Percentiles rank a stretch among this genome's conserved stretches.
These are phyloP conservation scores for Bolboschoenus planiculmis DNA, from an alignment of 176 grass and related monocot species.

Conservation along the genomic window DNA sequence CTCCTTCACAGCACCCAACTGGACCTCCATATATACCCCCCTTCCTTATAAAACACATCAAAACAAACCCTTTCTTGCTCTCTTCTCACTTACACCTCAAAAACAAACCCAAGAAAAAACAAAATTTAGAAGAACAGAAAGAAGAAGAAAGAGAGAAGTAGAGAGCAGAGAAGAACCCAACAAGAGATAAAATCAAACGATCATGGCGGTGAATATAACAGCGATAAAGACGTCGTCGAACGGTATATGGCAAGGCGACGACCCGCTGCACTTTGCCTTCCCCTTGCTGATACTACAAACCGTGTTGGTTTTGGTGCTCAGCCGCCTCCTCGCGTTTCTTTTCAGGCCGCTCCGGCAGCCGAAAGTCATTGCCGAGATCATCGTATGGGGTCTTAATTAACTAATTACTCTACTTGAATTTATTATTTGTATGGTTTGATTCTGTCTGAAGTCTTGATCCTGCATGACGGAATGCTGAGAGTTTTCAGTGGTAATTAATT, in stretches of 20 bases:
- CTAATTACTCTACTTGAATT: not conserved
- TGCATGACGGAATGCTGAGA: not conserved
- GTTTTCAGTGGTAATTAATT: not conserved
- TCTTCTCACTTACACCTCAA: not conserved
- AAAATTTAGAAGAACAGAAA: not conserved
- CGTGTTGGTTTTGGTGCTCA: slow-evolving; percentile 48
- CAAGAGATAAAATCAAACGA: not conserved
- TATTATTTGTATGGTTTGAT: not conserved
- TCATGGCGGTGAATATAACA: slow-evolving; percentile 40
- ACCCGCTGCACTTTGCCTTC: slow-evolving; percentile 89
- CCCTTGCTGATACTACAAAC: slow-evolving; percentile 61
- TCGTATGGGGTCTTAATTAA: slow-evolving; percentile 7
- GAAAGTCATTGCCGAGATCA: slow-evolving; percentile 89
- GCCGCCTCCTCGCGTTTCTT: slow-evolving; percentile 60
- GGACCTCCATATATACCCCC: not conserved
- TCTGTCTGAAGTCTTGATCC: not conserved
- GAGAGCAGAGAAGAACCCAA: not conserved
- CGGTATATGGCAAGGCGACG: slow-evolving; percentile 77
- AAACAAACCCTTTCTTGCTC: not conserved
- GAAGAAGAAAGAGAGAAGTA: not conserved
- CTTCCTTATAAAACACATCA: not conserved
- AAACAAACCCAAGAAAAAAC: not conserved
- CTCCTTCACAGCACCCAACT: not conserved
- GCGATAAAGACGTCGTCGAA: slow-evolving; percentile 69
- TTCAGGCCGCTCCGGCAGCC: slow-evolving; percentile 78